Conservation (phyloP, 129 eudicot genomes). For the Artemisia argyi region DNA sequence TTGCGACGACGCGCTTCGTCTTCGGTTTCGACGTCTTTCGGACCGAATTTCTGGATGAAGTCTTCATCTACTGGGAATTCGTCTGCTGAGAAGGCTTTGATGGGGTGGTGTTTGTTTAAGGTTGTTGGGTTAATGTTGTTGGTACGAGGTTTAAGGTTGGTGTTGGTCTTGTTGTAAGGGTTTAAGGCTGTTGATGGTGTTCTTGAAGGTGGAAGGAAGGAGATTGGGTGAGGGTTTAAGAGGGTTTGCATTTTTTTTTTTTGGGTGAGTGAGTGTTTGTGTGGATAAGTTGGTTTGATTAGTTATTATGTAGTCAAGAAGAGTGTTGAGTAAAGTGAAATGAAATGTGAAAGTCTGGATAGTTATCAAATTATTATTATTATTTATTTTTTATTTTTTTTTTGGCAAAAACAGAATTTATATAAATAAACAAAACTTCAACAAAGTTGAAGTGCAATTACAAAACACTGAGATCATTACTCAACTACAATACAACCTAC, state of each 20-base stretch:
- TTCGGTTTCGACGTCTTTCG: slow-evolving; percentile 78
- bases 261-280: slow-evolving; percentile 9
- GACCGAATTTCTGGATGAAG: slow-evolving; percentile 66
- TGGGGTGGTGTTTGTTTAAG: slow-evolving; percentile 16
- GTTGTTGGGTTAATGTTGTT: too few species aligned
- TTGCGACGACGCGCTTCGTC: slow-evolving; percentile 86
- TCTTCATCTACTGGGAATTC: slow-evolving; percentile 89
- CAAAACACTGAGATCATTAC: too few species aligned
- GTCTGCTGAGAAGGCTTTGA: slow-evolving; percentile 57
- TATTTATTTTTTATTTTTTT: too few species aligned
- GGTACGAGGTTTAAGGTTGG: slow-evolving; percentile 5
- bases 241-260: slow-evolving; percentile 59
- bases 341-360: background rate
- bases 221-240: slow-evolving; percentile 53
- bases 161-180: background rate
- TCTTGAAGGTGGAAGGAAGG: slow-evolving; percentile 54
- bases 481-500: too few species aligned
- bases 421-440: too few species aligned
- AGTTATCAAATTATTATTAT: fast-evolving
- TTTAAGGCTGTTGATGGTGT: slow-evolving; percentile 33
- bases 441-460: too few species aligned
- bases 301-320: slow-evolving; percentile 10
- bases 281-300: slow-evolving; percentile 39
- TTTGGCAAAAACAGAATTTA: too few species aligned
- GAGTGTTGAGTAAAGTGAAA: slow-evolving; percentile 4